These are phyloP conservation scores for Amylostereum areolatum DNA, from an alignment of 1,284 basidiomycete genomes.

Conservation along the genomic window DNA sequence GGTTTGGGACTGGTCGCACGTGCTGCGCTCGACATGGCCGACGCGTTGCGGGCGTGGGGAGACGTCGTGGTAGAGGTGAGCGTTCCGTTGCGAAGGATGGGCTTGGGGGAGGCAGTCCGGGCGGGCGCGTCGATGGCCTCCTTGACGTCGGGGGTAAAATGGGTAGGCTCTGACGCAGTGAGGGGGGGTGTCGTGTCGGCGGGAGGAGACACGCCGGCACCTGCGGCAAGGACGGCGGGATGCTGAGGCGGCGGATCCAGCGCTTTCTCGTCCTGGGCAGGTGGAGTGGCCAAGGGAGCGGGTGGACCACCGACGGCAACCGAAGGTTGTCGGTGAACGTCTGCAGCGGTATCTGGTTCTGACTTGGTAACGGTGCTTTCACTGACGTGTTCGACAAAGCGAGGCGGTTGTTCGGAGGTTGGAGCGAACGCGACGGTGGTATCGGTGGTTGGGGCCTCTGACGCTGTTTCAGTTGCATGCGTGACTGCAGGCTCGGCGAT, in stretches of 20 bases:
- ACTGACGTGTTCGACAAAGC: background rate
- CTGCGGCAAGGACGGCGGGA: slow-evolving; percentile 1
- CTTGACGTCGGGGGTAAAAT: background rate
- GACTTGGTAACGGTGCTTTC: background rate
- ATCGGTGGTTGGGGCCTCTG: background rate
- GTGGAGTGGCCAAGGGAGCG: background rate
- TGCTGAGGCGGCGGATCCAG: slow-evolving; percentile 10
- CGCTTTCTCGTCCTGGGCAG: background rate
- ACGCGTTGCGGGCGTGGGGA: background rate
- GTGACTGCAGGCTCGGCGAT: background rate
- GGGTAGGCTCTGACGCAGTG: background rate
- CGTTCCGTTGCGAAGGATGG: slow-evolving; percentile 1
- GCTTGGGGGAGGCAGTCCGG: background rate
- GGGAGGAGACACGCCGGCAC: slow-evolving; percentile 7
- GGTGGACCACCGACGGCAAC: background rate
- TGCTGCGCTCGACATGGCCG: background rate
- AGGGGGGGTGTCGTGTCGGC: slow-evolving; percentile 5
- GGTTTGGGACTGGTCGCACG: slow-evolving; percentile 6
- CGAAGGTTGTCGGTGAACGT: slow-evolving; percentile 1
- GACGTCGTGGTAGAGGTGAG: background rate
- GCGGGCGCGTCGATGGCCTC: background rate
- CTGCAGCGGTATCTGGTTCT: background rate
- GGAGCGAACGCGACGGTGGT: too few species aligned
- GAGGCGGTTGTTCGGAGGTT: background rate
- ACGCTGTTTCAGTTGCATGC: background rate